Percentiles rank a stretch among this genome's conserved stretches.
These are phyloP conservation scores for Oryza australiensis DNA, from an alignment of 176 grass and related monocot species.

Conservation along the genomic window DNA sequence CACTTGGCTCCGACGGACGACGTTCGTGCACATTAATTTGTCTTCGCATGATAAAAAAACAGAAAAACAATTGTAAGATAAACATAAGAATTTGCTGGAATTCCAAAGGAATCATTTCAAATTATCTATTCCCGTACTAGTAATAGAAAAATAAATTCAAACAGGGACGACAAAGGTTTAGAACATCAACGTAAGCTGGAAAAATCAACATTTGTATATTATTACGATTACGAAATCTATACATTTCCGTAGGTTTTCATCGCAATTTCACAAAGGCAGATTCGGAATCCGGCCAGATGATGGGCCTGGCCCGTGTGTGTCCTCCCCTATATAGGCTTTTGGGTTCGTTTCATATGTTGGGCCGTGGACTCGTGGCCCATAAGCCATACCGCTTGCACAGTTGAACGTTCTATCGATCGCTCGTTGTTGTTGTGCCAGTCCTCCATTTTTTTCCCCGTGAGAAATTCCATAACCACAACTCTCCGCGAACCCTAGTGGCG, in stretches of 20 bases:
- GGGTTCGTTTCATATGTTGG: not conserved
- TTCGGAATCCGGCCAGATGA: no score
- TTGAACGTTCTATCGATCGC: not conserved
- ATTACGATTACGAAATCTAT: no score
- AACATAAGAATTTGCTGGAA: no score
- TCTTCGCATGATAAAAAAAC: not conserved
- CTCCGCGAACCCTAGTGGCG: conserved; percentile 54
- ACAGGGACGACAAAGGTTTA: not conserved
- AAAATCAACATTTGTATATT: not conserved
- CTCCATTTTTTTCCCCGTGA: not conserved
- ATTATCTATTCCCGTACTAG: not conserved
- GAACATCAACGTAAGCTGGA: not conserved
- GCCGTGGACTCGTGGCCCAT: not conserved
- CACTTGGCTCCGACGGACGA: not conserved
- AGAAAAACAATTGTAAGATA: not conserved
- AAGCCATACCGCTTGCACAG: not conserved
- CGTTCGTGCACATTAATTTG: not conserved
- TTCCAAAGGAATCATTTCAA: not conserved
- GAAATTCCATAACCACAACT: conserved; percentile 6
- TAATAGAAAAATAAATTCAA: no score
- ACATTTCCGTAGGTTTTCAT: no score
- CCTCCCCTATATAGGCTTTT: no score
- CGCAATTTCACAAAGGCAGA: no score
- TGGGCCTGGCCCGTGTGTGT: no score
- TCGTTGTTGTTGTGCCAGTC: not conserved